Percentiles rank a stretch among this genome's conserved stretches.
Conservation (phyloP, 768 basidiomycete species). For the Podaxis pistillaris region DNA sequence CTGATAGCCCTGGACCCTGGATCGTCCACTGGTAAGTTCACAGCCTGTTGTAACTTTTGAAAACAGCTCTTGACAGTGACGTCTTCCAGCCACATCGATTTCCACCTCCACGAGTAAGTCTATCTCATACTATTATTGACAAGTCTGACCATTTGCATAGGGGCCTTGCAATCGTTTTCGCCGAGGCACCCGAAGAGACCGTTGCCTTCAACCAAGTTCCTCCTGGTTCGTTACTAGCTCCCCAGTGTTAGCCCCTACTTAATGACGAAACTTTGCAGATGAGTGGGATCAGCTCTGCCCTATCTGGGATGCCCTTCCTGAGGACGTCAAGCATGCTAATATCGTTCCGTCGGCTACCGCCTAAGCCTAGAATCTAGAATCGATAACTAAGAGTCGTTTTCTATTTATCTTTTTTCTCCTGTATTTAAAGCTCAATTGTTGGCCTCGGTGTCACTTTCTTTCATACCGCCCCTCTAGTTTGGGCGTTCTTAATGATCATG, state of each 20-base stretch:
- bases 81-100: neutral
- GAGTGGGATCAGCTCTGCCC: conserved; percentile 37
- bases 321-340: neutral
- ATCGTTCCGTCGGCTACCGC: neutral
- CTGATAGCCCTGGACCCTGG: conserved; percentile 67
- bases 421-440: neutral
- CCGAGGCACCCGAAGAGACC: neutral
- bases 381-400: neutral
- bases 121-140: neutral
- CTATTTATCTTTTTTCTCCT: neutral
- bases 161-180: neutral
- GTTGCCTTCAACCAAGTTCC: neutral
- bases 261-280: conserved; percentile 16
- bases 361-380: neutral
- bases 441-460: too few relatives aligned
- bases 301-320: conserved; percentile 17
- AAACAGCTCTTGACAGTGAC: neutral
- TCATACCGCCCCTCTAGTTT: too few relatives aligned
- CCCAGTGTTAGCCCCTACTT: conserved; percentile 10
- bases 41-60: neutral
- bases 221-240: neutral
- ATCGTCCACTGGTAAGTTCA: conserved; percentile 30
- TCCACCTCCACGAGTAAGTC: neutral
- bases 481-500: too few relatives aligned
- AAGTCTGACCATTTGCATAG: neutral